Evolutionary conservation across 768 basidiomycete species (phyloP).

Genomic region (Lactarius indigo): DNA sequence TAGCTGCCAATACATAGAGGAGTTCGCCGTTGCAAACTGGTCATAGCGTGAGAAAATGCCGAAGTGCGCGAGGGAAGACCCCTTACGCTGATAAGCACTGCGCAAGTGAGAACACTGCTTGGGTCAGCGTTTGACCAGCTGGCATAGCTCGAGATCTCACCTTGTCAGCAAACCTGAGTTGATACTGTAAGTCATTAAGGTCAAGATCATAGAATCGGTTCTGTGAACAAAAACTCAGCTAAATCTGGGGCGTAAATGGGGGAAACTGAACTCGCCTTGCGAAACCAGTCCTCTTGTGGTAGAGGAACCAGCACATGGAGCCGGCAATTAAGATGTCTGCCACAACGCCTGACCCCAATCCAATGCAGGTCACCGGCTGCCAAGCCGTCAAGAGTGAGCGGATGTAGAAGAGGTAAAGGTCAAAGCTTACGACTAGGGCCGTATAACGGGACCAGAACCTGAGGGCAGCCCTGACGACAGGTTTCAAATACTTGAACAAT

Average conservation of each 20-base stretch:
- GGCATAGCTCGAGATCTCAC: slow-evolving; percentile 13
- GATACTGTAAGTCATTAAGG: slow-evolving; percentile 30
- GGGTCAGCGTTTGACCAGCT: background rate
- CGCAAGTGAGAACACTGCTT: slow-evolving; percentile 26
- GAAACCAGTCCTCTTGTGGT: slow-evolving; percentile 44
- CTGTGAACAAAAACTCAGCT: slow-evolving; percentile 16
- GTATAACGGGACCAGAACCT: slow-evolving; percentile 36
- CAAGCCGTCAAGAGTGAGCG: background rate
- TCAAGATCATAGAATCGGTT: slow-evolving; percentile 30
- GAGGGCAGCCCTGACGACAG: slow-evolving; percentile 26
- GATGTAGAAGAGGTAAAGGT: background rate
- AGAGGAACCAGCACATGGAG: slow-evolving; percentile 47
- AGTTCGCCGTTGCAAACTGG: slow-evolving; percentile 37
- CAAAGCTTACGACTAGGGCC: slow-evolving; percentile 34
- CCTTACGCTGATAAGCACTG: slow-evolving; percentile 24
- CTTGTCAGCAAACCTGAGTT: slow-evolving; percentile 30
- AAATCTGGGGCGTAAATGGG: background rate
- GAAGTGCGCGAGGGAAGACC: background rate
- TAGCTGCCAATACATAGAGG: slow-evolving; percentile 46
- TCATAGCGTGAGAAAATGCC: background rate
- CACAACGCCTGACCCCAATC: slow-evolving; percentile 45
- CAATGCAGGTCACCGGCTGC: slow-evolving; percentile 50
- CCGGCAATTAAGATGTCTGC: slow-evolving; percentile 49
- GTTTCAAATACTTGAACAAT: slow-evolving; percentile 6
- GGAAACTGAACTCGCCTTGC: slow-evolving; percentile 32